Conservation (phyloP, 73 alveolate species). For the Blepharisma japonicum region DNA sequence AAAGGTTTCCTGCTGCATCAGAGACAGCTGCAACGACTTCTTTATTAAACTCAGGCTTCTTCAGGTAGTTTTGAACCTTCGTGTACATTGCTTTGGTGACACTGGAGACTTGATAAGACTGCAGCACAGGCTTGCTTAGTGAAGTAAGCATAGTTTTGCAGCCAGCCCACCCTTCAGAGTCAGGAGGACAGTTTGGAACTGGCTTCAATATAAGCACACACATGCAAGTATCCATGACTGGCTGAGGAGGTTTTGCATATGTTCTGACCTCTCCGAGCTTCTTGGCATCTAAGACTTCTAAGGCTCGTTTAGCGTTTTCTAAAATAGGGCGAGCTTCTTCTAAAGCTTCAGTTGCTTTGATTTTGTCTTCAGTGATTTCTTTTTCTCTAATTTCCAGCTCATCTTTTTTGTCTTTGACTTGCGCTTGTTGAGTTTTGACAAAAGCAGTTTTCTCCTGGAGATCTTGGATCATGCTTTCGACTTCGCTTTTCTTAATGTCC, state of each 20-base stretch:
- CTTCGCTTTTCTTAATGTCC: constrained; percentile 62
- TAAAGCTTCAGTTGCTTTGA: constrained; percentile 68
- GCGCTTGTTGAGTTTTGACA: constrained; percentile 65
- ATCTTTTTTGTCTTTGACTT: constrained; percentile 69
- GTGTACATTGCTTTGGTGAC: constrained; percentile 38
- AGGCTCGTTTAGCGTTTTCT: constrained; percentile 66
- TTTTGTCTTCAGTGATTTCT: constrained; percentile 60
- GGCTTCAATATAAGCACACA: constrained; percentile 66
- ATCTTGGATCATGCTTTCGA: constrained; percentile 71
- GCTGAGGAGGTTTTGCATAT: constrained; percentile 63
- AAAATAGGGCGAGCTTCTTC: constrained; percentile 78
- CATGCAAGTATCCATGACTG: constrained; percentile 65
- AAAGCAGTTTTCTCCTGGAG: constrained; percentile 68
- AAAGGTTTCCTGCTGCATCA: constrained; percentile 74
- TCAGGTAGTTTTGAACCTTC: constrained; percentile 41
- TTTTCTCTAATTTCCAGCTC: constrained; percentile 60
- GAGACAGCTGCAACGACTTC: constrained; percentile 59
- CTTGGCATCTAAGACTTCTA: constrained; percentile 44
- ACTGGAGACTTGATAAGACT: constrained; percentile 45
- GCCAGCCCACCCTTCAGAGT: constrained; percentile 72
- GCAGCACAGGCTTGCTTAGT: constrained; percentile 41
- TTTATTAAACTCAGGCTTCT: not conserved
- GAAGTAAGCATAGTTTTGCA: constrained; percentile 62
- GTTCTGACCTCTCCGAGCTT: constrained; percentile 63
- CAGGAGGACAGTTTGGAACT: constrained; percentile 39